A percentile compares a stretch with the other conserved stretches of the same genome.
These are phyloP conservation scores for Soucietia sequanensis DNA, from an alignment of 805 yeast species.

Conservation along the genomic window DNA sequence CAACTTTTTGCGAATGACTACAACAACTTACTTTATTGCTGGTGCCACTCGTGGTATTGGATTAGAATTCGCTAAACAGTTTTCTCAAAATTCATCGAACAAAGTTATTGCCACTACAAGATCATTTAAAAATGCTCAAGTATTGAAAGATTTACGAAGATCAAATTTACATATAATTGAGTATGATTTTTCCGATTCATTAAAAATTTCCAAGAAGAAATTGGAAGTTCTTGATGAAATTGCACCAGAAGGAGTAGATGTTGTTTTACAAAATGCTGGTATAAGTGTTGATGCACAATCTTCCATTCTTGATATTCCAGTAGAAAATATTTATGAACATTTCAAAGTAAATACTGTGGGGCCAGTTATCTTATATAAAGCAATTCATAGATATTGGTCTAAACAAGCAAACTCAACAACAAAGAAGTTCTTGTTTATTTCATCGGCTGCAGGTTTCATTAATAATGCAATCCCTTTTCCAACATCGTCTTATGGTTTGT, in stretches of 20 bases:
- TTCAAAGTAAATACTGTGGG: constrained; percentile 26
- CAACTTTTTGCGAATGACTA: too few species aligned
- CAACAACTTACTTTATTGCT: constrained; percentile 33
- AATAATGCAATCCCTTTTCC: too few species aligned
- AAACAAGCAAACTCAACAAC: too few species aligned
- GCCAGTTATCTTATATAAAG: constrained; percentile 25
- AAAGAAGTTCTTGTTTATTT: too few species aligned
- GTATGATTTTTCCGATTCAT: constrained; percentile 22
- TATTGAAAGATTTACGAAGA: not conserved
- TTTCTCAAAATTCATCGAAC: constrained; percentile 49
- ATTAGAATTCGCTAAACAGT: constrained; percentile 45
- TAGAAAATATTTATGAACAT: constrained; percentile 15
- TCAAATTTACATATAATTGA: constrained; percentile 20
- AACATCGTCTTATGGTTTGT: too few species aligned
- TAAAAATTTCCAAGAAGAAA: constrained; percentile 6
- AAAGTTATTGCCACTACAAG: constrained; percentile 17
- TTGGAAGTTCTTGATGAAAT: constrained; percentile 24
- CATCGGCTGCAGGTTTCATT: too few species aligned
- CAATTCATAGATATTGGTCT: too few species aligned
- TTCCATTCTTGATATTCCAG: constrained; percentile 2
- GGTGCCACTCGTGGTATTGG: constrained; percentile 62
- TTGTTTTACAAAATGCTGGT: constrained; percentile 45
- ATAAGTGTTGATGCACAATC: constrained; percentile 13
- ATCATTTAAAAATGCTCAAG: not conserved
- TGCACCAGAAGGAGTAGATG: constrained; percentile 28